Percentiles rank a stretch among this genome's conserved stretches.
Conservation (phyloP, 257 asterid species). For the Henckelia pumila region DNA sequence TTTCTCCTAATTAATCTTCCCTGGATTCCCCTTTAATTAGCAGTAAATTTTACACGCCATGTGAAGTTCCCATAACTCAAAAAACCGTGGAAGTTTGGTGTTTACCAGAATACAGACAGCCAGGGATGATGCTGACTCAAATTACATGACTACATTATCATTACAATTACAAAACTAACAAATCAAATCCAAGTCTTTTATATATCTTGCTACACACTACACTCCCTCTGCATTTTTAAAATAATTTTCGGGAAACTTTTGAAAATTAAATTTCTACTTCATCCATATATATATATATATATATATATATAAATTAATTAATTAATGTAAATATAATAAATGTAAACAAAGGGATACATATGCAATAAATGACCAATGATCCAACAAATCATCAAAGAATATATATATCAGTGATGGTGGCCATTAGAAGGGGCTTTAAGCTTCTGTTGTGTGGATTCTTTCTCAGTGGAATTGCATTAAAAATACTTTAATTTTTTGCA, state of each 20-base stretch:
- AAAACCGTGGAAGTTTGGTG: slow-evolving; percentile 21
- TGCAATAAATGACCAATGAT: slow-evolving; percentile 38
- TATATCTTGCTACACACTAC: slow-evolving; percentile 27
- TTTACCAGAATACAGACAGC: slow-evolving; percentile 31
- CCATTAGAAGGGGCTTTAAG: slow-evolving; percentile 14
- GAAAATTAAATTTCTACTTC: too few relatives aligned
- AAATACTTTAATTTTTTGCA: too few relatives aligned
- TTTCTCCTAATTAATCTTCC: too few relatives aligned
- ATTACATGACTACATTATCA: slow-evolving; percentile 34
- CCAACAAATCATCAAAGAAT: slow-evolving; percentile 37
- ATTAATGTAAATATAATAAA: too few relatives aligned
- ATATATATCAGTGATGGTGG: slow-evolving; percentile 17
- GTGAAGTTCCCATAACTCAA: slow-evolving; percentile 5
- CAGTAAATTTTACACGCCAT: slow-evolving; percentile 10
- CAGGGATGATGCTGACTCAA: slow-evolving; percentile 21
- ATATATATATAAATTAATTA: too few relatives aligned
- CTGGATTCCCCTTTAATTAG: slow-evolving; percentile 5
- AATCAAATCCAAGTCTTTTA: slow-evolving; percentile 19
- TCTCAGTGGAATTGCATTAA: slow-evolving; percentile 10
- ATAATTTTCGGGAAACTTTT: too few relatives aligned
- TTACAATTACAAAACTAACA: slow-evolving; percentile 11
- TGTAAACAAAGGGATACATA: too few relatives aligned
- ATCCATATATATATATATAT: too few relatives aligned
- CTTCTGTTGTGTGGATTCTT: slow-evolving; percentile 24
- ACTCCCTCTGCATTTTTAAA: slow-evolving; percentile 20